Percentiles rank a stretch among this genome's conserved stretches.
Conservation (phyloP, 2,329 filamentous ascomycete species). For the Xylaria sp. region DNA sequence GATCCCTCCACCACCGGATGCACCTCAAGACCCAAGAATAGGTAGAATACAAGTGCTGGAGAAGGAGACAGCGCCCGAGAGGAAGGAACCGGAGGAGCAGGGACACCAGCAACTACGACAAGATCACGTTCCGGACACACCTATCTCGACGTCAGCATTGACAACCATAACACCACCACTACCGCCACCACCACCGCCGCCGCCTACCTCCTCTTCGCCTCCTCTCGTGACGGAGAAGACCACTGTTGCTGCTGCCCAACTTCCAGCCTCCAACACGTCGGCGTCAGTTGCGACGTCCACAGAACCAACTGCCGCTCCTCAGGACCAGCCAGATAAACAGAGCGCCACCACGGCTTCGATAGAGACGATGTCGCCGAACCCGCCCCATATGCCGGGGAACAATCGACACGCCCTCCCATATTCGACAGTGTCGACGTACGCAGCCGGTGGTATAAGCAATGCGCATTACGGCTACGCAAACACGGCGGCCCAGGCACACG, state of each 20-base stretch:
- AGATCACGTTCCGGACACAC: slow-evolving; percentile 19
- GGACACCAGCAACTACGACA: slow-evolving; percentile 18
- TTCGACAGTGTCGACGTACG: slow-evolving; percentile 26
- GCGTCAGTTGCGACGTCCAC: slow-evolving; percentile 17
- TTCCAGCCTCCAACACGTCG: slow-evolving; percentile 8
- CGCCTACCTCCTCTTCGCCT: slow-evolving; percentile 15
- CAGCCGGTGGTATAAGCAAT: slow-evolving; percentile 25
- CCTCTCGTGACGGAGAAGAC: slow-evolving; percentile 13
- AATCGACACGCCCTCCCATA: slow-evolving; percentile 29
- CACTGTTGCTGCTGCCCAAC: slow-evolving; percentile 19
- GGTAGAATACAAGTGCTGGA: slow-evolving; percentile 24
- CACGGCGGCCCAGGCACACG: slow-evolving; percentile 25
- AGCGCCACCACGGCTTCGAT: slow-evolving; percentile 20
- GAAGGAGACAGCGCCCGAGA: slow-evolving; percentile 26
- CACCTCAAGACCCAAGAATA: slow-evolving; percentile 24
- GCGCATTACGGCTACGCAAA: slow-evolving; percentile 31
- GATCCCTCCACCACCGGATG: slow-evolving; percentile 24
- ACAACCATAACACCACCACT: neutral
- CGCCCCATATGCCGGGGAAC: slow-evolving; percentile 27
- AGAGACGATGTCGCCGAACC: slow-evolving; percentile 31
- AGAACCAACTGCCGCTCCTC: slow-evolving; percentile 15
- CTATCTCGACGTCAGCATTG: slow-evolving; percentile 19
- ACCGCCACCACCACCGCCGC: slow-evolving; percentile 1
- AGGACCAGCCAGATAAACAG: slow-evolving; percentile 20
- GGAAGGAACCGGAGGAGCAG: slow-evolving; percentile 23